phyloP scores from a whole-genome alignment of 2,329 filamentous ascomycete species.

The Penicillium sp. region DNA sequence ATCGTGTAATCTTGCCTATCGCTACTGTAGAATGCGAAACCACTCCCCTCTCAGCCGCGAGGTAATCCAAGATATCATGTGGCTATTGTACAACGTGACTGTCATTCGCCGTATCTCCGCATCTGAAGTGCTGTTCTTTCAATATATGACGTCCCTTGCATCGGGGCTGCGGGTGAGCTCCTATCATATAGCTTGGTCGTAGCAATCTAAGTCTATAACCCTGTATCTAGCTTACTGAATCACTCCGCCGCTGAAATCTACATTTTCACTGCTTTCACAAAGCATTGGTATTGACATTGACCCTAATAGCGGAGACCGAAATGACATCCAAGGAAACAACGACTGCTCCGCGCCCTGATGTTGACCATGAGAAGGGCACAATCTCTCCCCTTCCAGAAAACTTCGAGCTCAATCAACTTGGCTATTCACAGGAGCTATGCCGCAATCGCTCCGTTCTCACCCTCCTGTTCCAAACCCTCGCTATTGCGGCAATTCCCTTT shows the following conservation, averaged over 20 bases:
- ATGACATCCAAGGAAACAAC: constrained; percentile 3
- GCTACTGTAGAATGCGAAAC: neutral
- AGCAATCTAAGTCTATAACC: no score
- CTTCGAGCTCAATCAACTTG: constrained; percentile 46
- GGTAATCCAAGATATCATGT: neutral
- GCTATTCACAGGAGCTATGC: constrained; percentile 60
- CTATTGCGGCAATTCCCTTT: constrained; percentile 63
- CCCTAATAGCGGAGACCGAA: neutral
- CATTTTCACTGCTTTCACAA: neutral
- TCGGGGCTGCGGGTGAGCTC: neutral
- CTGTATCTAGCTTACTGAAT: neutral
- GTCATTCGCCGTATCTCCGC: neutral
- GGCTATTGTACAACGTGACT: neutral
- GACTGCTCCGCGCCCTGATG: neutral
- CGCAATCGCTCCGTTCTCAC: constrained; percentile 63
- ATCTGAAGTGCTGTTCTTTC: neutral
- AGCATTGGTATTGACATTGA: neutral
- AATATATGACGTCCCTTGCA: neutral
- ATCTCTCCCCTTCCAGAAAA: constrained; percentile 29
- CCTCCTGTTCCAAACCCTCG: constrained; percentile 62
- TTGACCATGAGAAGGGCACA: constrained; percentile 18
- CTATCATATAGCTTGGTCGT: neutral
- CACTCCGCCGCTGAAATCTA: neutral
- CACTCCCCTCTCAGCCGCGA: neutral
- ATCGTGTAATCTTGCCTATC: neutral